Conservation (phyloP, 2,329 filamentous ascomycete genomes). For the Diaporthe sp. region DNA sequence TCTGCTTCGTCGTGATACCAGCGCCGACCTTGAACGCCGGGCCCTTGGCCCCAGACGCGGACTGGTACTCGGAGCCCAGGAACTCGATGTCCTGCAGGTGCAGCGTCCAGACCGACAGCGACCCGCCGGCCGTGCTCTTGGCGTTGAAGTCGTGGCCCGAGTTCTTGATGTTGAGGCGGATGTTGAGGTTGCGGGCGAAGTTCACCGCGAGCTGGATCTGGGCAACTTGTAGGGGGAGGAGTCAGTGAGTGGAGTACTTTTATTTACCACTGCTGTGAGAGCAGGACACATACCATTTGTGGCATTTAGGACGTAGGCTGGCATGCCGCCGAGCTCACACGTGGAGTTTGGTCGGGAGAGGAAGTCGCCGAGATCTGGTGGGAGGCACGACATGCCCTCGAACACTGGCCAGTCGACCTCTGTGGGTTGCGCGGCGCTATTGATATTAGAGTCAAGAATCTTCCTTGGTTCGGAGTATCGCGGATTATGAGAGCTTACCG, state of each 20-base stretch:
- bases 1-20: slow-evolving; percentile 64
- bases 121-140: slow-evolving; percentile 53
- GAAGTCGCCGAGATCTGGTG: slow-evolving; percentile 20
- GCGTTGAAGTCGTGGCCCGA: slow-evolving; percentile 66
- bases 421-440: slow-evolving; percentile 1
- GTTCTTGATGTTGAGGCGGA: slow-evolving; percentile 65
- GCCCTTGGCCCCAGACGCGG: slow-evolving; percentile 44
- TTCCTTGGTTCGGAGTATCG: rapidly evolving
- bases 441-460: rapidly evolving
- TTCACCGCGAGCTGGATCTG: slow-evolving; percentile 63
- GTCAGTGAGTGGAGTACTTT: neutral
- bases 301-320: slow-evolving; percentile 23
- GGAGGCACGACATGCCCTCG: slow-evolving; percentile 34
- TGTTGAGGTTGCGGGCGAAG: slow-evolving; percentile 60
- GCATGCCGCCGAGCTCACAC: slow-evolving; percentile 29
- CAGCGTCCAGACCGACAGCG: slow-evolving; percentile 54
- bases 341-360: neutral
- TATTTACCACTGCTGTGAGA: rapidly evolving
- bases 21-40: slow-evolving; percentile 66
- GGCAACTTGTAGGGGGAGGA: slow-evolving; percentile 44
- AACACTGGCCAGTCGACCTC: slow-evolving; percentile 32
- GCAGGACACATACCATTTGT: neutral
- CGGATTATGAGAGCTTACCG: neutral
- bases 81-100: slow-evolving; percentile 48
- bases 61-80: slow-evolving; percentile 36